Base-by-base conservation (phyloP, 352 stramenopile genomes). In the Pythium biforme region DNA sequence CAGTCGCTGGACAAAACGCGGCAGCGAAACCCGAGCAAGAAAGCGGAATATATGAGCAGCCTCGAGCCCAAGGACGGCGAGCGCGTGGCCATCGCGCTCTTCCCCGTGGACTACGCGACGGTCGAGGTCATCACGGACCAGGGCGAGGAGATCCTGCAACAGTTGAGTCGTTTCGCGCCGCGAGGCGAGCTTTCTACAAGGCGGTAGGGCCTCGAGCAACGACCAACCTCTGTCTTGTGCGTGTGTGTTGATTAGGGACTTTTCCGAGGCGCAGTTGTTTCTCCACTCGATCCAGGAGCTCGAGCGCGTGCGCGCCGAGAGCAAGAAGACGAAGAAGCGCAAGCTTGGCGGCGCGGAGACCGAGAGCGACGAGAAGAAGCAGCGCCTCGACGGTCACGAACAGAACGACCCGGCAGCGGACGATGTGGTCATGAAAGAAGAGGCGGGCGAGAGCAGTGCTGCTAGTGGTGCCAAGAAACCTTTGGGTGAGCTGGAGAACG, bases 271-370 rank as follows among this genome's bases (percentile, higher is more conserved):
- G 51, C 85, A 95, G 66, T 46, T 92, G 43, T 95, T 92, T 61
- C 56, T 88, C 62, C 84, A 94, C 69, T 82, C 85, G 65, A 92
- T 94, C 61, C 77, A 90, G 46, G 82, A 94, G 66, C 71, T 95
- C 54, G 82, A 94, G 55, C 74, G 77, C 11, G 71, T 77, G 26
- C 83, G 83, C 0, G 46, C 65, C 0, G 79, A 93, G 59, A 68
- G 64, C 20, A 89, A 80, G 52, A 90, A 89, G 68, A 83, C 80
- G 57, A 92, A 86, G 64, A 70, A 82, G 29, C 65, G 63, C 26
- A 68, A 62, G 59, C 72, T 62, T 67, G 27, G 34, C 62, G 66
- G 68, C 40, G 15, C 41, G 14, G 48, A 37, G 9, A 17, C 23
- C n/a, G 55, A 22, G 14, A 63, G 64, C 33, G 53, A 74, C 9